Evolutionary conservation across 176 grass and related monocot species (phyloP).

Genomic region (Triticum urartu): DNA sequence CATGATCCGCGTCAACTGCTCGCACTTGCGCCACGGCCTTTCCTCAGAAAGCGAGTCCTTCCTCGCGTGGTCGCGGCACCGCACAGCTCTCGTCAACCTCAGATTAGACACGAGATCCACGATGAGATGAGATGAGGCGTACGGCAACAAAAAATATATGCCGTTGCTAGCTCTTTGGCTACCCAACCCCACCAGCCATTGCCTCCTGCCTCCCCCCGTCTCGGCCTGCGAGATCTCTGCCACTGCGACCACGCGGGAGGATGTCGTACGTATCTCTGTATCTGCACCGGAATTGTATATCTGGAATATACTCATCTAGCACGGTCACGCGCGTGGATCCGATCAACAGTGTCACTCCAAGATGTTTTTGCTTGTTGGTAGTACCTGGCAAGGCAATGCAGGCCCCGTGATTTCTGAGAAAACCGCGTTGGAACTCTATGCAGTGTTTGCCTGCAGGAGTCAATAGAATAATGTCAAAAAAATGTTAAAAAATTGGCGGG

Average conservation of each 20-base stretch:
- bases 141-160: background rate
- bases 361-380: background rate
- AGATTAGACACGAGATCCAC: constrained; percentile 17
- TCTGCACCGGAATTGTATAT: background rate
- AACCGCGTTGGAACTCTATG: no score
- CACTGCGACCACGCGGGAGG: background rate
- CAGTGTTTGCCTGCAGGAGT: no score
- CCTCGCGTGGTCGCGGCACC: background rate
- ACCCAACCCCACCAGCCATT: background rate
- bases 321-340: background rate
- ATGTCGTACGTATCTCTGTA: background rate
- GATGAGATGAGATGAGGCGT: background rate
- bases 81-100: background rate
- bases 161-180: background rate
- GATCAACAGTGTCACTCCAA: background rate
- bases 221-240: background rate
- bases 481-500: no score
- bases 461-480: no score
- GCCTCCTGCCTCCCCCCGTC: background rate
- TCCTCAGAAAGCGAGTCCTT: background rate
- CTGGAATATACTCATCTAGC: no score
- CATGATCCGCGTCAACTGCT: background rate
- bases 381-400: background rate
- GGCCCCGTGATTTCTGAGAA: background rate
- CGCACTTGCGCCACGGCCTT: background rate